Base-by-base conservation (phyloP, 2,329 filamentous ascomycete genomes). In the Aspergillus neoniger region DNA sequence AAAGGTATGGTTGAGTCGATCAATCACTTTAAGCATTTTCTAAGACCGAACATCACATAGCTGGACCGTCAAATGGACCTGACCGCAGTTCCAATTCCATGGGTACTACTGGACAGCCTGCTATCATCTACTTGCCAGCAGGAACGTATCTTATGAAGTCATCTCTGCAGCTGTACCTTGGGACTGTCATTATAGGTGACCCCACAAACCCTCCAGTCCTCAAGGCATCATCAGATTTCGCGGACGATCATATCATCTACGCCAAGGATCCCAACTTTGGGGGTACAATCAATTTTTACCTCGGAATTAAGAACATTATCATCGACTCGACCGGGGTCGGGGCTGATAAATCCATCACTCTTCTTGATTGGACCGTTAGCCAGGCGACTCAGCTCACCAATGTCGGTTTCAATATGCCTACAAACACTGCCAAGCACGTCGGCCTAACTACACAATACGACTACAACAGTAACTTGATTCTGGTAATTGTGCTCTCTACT, bases 211-310 rank as follows among this genome's bases (percentile, higher is more conserved):
- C 70, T 12, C 85, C 86, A 0, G 80, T 80, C 0, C 76, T 88
- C 15, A 81, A 82, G 56, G 85, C 84, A 1, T 76, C 79, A 4
- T 52, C 78, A 5, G 78, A 78, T 63, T 87, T 88, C 65, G 67
- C 72, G 1, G 82, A 81, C 12, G 75, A 86, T 28, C 85, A 83
- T 52, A 70, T 88, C 38, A 81, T 88, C 50, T 83, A 86, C 69
- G 83, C 78, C 2, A 72, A 74, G 48, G 77, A 79, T 50, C 68
- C 61, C 63, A 69, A 66, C 58, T 70, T 59, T 52, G 67, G 47
- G 62, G 74, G 63, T 63, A 72, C 56, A 60, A 70, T 64, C n/a
- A 71, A 70, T 59, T 79, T 79, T 59, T 76, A 75, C 52, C 71
- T 76, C 15, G 69, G 70, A 0, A 63, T 79, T 47, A 76, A 73